These are phyloP conservation scores for Populus trichocarpa DNA, from an alignment of 441 rosid species.

Conservation along the genomic window DNA sequence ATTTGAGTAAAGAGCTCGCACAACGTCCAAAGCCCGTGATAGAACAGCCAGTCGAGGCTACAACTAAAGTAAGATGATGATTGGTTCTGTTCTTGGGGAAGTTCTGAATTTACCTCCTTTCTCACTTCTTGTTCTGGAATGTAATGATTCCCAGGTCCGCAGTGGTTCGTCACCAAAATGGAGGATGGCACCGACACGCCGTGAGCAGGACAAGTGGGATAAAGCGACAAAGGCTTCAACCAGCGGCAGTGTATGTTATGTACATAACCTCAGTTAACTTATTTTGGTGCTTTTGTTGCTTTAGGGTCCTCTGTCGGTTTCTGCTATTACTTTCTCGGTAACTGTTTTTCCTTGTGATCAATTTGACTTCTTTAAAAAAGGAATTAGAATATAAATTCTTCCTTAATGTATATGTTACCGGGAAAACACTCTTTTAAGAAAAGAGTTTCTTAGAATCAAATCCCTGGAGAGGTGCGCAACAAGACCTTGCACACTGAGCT, in stretches of 20 bases:
- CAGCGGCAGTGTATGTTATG: constrained; percentile 65
- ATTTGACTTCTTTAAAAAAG: background rate
- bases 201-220: constrained; percentile 88
- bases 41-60: constrained; percentile 27
- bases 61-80: constrained; percentile 37
- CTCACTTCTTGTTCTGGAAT: constrained; percentile 8
- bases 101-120: background rate
- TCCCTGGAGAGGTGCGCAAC: too few relatives aligned
- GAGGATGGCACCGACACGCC: constrained; percentile 67
- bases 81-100: background rate
- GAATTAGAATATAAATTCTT: background rate
- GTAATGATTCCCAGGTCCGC: constrained; percentile 30
- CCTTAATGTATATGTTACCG: background rate
- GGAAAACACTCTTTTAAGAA: background rate
- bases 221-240: constrained; percentile 77
- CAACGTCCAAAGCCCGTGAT: constrained; percentile 35
- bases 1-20: constrained; percentile 69
- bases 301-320: constrained; percentile 4
- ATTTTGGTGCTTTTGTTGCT: background rate
- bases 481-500: too few relatives aligned
- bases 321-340: background rate
- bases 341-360: background rate
- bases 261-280: constrained; percentile 3
- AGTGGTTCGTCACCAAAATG: constrained; percentile 41
- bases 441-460: too few relatives aligned